Evolutionary conservation across 768 basidiomycete species (phyloP).

Genomic region (Gymnopilus junonius): DNA sequence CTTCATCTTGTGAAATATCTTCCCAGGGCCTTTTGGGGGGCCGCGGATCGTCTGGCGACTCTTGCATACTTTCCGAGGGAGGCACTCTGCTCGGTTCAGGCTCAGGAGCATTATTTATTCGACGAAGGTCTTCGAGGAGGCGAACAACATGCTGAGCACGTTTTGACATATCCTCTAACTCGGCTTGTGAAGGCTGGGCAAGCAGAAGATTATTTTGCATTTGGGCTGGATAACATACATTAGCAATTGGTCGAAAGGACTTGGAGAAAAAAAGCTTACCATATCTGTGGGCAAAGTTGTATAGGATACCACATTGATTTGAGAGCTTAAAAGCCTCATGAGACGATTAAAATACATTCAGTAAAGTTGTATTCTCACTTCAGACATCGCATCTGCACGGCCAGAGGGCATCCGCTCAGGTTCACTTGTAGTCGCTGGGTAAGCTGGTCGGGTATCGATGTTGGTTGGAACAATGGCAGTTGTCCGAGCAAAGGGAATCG

Average conservation of each 20-base stretch:
- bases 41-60: constrained; percentile 53
- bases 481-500: constrained; percentile 40
- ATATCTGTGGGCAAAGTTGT: constrained; percentile 69
- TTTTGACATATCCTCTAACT: constrained; percentile 72
- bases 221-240: constrained; percentile 36
- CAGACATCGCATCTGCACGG: constrained; percentile 44
- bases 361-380: constrained; percentile 36
- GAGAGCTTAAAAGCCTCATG: constrained; percentile 47
- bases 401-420: constrained; percentile 39
- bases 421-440: constrained; percentile 32
- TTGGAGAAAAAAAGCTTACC: constrained; percentile 40
- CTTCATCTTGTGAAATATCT: constrained; percentile 60
- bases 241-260: neutral
- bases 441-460: constrained; percentile 42
- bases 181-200: constrained; percentile 54
- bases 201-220: constrained; percentile 51
- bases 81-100: constrained; percentile 34
- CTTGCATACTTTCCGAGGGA: constrained; percentile 26
- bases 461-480: constrained; percentile 46
- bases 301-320: constrained; percentile 63
- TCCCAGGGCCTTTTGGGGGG: constrained; percentile 84
- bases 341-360: constrained; percentile 8
- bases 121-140: constrained; percentile 64
- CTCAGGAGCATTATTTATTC: constrained; percentile 41
- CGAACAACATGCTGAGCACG: constrained; percentile 69